Evolutionary conservation across 768 basidiomycete species (phyloP), one percentile per base, ranked within the genome.

Genomic region (Mycena venus): DNA sequence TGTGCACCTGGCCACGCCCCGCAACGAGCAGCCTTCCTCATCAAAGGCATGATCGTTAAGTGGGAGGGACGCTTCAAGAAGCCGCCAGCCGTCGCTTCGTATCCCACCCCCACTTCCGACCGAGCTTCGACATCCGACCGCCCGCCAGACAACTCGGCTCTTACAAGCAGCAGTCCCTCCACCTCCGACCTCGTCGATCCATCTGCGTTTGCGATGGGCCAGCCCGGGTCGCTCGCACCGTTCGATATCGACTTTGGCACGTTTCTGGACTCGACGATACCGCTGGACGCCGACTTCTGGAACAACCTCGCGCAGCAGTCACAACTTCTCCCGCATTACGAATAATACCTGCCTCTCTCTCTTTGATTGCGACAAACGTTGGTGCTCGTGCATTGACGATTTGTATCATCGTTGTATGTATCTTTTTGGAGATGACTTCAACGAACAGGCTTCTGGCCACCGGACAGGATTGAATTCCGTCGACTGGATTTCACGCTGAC

Each of bases 1-100:
- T 84, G 82, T 67, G 79, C 80, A 14, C 82, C 80, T 1, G 85
- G 85, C 49, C 85, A 85, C 68, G 76, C 79, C 6, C 74, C 84
- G 4, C 75, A 77, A 47, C 72, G 75, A 10, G 44, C 75, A 3
- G 75, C 75, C 36, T 68, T 77, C 40, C 64, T 77, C 38, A 34
- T 74, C 10, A 44, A 29, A 36, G 75, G 75, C 4, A 77, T 77
- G 75, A 42, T 74, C 60, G 72, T 72, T 34, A 61, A 64, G 60
- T 77, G 75, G 75, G 75, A 77, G 47, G 40, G 21, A 23, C 67
- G 75, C 31, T 25, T 31, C n/a, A 38, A 58, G 10, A 14, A n/a
- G 31, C 25, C 63, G 25, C 19, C 68, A 19, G 6, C 49, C 31
- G 38, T 4, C 2, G 55, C 68, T 21, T 73, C 75, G 17, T 77